Evolutionary conservation across 805 yeast species (phyloP).

Genomic region (Middelhovenomyces tepae): DNA sequence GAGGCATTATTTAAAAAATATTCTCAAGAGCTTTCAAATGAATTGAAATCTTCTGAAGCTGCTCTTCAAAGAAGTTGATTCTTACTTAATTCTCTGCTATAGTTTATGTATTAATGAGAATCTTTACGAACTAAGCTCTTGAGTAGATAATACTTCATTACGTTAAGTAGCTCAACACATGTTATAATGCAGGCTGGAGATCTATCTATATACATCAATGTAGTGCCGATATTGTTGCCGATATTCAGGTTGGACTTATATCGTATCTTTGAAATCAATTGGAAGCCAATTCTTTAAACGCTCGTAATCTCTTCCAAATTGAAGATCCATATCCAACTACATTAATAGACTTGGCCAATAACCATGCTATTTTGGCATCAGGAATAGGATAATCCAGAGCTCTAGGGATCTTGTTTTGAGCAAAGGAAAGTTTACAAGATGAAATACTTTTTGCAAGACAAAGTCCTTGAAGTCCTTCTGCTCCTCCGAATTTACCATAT

Average conservation of each 20-base stretch:
- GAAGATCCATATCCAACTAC: slow-evolving; percentile 67
- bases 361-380: slow-evolving; percentile 79
- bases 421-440: slow-evolving; percentile 68
- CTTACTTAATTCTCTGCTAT: too few species aligned
- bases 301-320: slow-evolving; percentile 43
- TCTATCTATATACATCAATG: too few species aligned
- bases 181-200: too few species aligned
- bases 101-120: too few species aligned
- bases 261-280: too few species aligned
- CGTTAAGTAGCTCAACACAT: too few species aligned
- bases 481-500: slow-evolving; percentile 96
- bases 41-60: slow-evolving; percentile 31
- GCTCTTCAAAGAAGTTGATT: too few species aligned
- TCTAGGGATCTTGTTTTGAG: slow-evolving; percentile 73
- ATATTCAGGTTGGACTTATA: too few species aligned
- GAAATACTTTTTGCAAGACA: slow-evolving; percentile 84
- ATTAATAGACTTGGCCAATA: slow-evolving; percentile 71
- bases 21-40: slow-evolving; percentile 46
- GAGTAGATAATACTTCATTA: too few species aligned
- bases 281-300: slow-evolving; percentile 22
- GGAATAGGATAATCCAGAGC: slow-evolving; percentile 88
- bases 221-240: too few species aligned
- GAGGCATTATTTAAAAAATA: slow-evolving; percentile 66
- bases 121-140: too few species aligned
- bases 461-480: slow-evolving; percentile 87